These are phyloP conservation scores for Didymella segeticola DNA, from an alignment of 2,329 filamentous ascomycete genomes.

Conservation along the genomic window DNA sequence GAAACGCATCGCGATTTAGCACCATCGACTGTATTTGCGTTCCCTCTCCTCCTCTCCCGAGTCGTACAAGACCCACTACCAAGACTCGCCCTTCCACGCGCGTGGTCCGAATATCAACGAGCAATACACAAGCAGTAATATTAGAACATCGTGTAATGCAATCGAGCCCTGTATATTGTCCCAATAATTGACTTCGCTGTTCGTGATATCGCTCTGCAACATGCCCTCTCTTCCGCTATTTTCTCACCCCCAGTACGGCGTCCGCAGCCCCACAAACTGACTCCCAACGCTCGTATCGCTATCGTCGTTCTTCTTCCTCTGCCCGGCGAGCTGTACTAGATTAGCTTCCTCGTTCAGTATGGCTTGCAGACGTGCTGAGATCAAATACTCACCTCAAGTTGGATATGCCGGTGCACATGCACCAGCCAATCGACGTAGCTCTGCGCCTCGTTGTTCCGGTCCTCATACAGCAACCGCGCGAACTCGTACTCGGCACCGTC, in stretches of 20 bases:
- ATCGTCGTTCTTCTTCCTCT: conserved; percentile 72
- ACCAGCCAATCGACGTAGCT: conserved; percentile 99
- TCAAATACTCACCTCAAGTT: conserved; percentile 69
- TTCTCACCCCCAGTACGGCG: conserved; percentile 48
- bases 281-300: conserved; percentile 43
- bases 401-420: conserved; percentile 89
- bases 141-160: too few species aligned
- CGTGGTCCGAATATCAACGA: too few species aligned
- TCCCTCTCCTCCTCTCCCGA: too few species aligned
- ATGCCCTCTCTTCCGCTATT: too few species aligned
- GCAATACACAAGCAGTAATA: too few species aligned
- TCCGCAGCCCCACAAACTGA: conserved; percentile 49
- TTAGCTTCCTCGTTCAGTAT: not conserved
- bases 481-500: conserved; percentile 98
- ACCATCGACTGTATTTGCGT: too few species aligned
- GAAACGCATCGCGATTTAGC: too few species aligned
- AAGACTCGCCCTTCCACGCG: too few species aligned
- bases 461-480: conserved; percentile 86
- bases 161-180: too few species aligned
- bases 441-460: conserved; percentile 96
- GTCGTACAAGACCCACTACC: too few species aligned
- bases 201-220: conserved; percentile 7
- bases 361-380: too few species aligned
- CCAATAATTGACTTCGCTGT: not conserved
- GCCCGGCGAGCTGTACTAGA: conserved; percentile 61